A percentile compares a stretch with the other conserved stretches of the same genome.
Evolutionary conservation across 2,329 filamentous ascomycete genomes (phyloP).

Genomic region (Exophiala spinifera): DNA sequence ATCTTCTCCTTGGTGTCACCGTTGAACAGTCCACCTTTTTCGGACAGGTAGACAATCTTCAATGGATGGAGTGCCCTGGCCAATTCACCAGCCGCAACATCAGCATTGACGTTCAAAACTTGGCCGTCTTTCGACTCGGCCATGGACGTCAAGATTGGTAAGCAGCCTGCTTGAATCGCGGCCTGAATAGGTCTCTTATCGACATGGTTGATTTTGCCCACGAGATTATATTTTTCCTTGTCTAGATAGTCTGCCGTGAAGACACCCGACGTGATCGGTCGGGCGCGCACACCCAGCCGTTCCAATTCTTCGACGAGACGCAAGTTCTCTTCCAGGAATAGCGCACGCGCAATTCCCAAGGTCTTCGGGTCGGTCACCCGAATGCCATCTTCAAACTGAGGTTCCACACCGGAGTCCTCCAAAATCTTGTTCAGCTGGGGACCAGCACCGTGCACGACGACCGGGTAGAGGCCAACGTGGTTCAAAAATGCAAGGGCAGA

Average conservation of each 20-base stretch:
- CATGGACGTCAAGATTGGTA: slow-evolving; percentile 94
- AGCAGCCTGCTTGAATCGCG: slow-evolving; percentile 83
- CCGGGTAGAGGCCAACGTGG: slow-evolving; percentile 89
- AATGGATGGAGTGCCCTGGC: slow-evolving; percentile 84
- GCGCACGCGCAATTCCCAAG: slow-evolving; percentile 79
- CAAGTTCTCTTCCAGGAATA: slow-evolving; percentile 94
- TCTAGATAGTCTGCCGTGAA: slow-evolving; percentile 93
- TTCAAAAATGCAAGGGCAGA: slow-evolving; percentile 87
- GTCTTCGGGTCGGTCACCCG: slow-evolving; percentile 95
- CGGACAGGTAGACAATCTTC: slow-evolving; percentile 97
- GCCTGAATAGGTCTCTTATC: slow-evolving; percentile 88
- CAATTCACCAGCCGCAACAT: slow-evolving; percentile 91
- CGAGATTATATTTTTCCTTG: slow-evolving; percentile 92
- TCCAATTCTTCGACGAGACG: slow-evolving; percentile 88
- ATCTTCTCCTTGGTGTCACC: slow-evolving; percentile 93
- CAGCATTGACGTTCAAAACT: slow-evolving; percentile 95
- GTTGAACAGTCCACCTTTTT: slow-evolving; percentile 95
- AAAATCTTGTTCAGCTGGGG: slow-evolving; percentile 92
- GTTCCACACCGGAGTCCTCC: slow-evolving; percentile 86
- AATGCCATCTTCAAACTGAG: slow-evolving; percentile 94
- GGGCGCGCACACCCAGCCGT: slow-evolving; percentile 80
- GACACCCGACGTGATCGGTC: slow-evolving; percentile 84
- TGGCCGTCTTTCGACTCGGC: slow-evolving; percentile 89
- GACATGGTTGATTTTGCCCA: slow-evolving; percentile 91
- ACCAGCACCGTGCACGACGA: slow-evolving; percentile 92